phyloP scores from a whole-genome alignment of 2,329 filamentous ascomycete genomes.

The Microcyclospora tardicrescens region DNA sequence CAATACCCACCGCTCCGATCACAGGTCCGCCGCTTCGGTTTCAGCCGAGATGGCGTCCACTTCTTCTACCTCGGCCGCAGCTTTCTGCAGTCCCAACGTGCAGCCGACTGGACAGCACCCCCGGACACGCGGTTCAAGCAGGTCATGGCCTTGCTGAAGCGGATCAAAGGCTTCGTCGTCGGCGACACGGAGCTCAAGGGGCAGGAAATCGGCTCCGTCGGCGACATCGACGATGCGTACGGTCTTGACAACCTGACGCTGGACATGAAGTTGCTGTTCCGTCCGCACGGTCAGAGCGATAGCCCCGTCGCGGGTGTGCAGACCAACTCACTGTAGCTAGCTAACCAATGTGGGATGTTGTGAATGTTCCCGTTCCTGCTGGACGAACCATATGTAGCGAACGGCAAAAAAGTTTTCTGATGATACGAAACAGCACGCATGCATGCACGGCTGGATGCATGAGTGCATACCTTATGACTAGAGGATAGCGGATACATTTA shows the following conservation, averaged over 20 bases:
- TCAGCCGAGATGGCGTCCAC: conserved; percentile 58
- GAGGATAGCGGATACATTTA: too few species aligned
- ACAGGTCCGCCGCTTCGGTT: conserved; percentile 50
- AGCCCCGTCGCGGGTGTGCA: conserved; percentile 22
- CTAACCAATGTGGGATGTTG: too few species aligned
- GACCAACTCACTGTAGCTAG: conserved; percentile 12
- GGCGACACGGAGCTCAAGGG: conserved; percentile 52
- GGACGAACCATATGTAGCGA: too few species aligned
- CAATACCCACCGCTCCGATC: conserved; percentile 49
- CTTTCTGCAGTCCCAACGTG: conserved; percentile 42
- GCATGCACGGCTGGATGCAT: too few species aligned
- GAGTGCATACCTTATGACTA: too few species aligned
- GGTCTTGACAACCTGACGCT: conserved; percentile 51
- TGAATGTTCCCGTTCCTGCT: too few species aligned
- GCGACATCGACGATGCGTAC: conserved; percentile 55
- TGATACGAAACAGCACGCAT: too few species aligned
- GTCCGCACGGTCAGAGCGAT: conserved; percentile 34
- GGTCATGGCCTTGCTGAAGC: conserved; percentile 48
- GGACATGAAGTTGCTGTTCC: conserved; percentile 60
- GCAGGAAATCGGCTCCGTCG: conserved; percentile 55
- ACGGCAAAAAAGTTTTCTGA: too few species aligned
- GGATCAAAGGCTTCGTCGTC: conserved; percentile 47
- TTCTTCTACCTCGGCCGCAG: conserved; percentile 61
- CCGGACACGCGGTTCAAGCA: conserved; percentile 47
- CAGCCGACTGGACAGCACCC: conserved; percentile 39